Evolutionary conservation across 2,329 filamentous ascomycete genomes (phyloP).

Genomic region (Fusarium brachygibbosum): DNA sequence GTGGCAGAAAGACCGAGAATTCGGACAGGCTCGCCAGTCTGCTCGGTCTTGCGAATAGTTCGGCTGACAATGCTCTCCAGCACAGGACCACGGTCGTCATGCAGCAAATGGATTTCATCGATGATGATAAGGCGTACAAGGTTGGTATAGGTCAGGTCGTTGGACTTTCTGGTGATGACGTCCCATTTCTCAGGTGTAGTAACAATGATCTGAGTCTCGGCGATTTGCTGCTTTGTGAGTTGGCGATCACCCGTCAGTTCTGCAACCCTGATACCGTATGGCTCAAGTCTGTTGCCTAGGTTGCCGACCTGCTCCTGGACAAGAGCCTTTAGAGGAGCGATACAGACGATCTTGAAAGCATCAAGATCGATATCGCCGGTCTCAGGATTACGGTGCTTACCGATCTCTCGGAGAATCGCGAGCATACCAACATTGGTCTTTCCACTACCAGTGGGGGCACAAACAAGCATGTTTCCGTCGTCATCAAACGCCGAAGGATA

Average conservation of each 20-base stretch:
- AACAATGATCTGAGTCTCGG: constrained; percentile 97
- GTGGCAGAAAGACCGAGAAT: constrained; percentile 95
- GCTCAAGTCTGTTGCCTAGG: constrained; percentile 90
- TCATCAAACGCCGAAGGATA: constrained; percentile 91
- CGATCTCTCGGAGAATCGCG: constrained; percentile 94
- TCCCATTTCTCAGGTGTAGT: constrained; percentile 99
- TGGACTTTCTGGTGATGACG: constrained; percentile 97
- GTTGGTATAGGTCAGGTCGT: constrained; percentile 95
- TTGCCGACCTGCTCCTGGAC: constrained; percentile 99
- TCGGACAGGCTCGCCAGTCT: constrained; percentile 92
- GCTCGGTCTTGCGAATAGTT: constrained; percentile 92
- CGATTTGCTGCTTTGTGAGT: constrained; percentile 97
- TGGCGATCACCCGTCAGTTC: constrained; percentile 98
- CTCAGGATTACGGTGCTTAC: constrained; percentile 88
- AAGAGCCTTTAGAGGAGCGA: constrained; percentile 93
- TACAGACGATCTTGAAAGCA: constrained; percentile 98
- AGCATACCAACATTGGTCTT: constrained; percentile 99
- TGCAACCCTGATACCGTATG: constrained; percentile 92
- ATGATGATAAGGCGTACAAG: constrained; percentile 97
- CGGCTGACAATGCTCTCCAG: constrained; percentile 96
- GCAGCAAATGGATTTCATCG: constrained; percentile 96
- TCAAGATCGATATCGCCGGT: constrained; percentile 97
- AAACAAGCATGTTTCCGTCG: constrained; percentile 98
- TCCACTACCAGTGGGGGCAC: constrained; percentile 95
- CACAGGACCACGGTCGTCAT: constrained; percentile 97